These are phyloP conservation scores for Aspergillus ostianus DNA, from an alignment of 495 filamentous ascomycete genomes.

Conservation along the genomic window DNA sequence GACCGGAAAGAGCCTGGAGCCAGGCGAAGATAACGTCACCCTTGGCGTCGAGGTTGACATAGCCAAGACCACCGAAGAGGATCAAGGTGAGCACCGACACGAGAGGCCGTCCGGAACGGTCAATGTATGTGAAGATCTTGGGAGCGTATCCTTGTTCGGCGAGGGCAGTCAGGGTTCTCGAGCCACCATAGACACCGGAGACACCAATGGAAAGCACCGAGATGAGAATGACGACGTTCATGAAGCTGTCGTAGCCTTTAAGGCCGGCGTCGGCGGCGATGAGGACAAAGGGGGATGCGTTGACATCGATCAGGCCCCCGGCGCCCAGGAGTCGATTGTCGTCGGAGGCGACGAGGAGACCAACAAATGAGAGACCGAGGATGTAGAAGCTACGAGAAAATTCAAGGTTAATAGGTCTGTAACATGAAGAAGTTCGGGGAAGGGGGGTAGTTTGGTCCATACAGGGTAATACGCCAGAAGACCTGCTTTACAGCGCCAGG, in stretches of 20 bases:
- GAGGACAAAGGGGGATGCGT: slow-evolving; percentile 63
- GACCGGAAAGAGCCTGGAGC: slow-evolving; percentile 67
- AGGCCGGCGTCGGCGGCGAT: slow-evolving; percentile 62
- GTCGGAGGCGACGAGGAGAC: slow-evolving; percentile 63
- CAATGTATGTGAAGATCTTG: slow-evolving; percentile 47
- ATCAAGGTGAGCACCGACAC: slow-evolving; percentile 45
- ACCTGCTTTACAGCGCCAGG: slow-evolving; percentile 71
- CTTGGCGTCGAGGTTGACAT: slow-evolving; percentile 45
- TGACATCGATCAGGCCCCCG: slow-evolving; percentile 49
- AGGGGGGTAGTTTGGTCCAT: background rate
- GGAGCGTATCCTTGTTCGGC: slow-evolving; percentile 61
- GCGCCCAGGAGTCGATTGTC: slow-evolving; percentile 45
- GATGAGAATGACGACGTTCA: slow-evolving; percentile 74
- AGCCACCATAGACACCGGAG: slow-evolving; percentile 73
- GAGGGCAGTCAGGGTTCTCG: slow-evolving; percentile 60
- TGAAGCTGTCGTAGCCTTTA: slow-evolving; percentile 63
- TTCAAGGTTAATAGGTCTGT: background rate
- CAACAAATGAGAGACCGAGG: slow-evolving; percentile 68
- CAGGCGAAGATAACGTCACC: slow-evolving; percentile 50
- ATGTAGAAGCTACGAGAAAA: slow-evolving; percentile 59
- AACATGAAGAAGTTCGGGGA: background rate
- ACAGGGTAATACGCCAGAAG: slow-evolving; percentile 69
- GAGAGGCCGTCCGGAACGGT: slow-evolving; percentile 50
- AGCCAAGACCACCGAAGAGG: slow-evolving; percentile 47
- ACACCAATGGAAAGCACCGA: slow-evolving; percentile 70